These are phyloP conservation scores for Cystoderma amianthinum DNA, from an alignment of 768 basidiomycete species.

Conservation along the genomic window DNA sequence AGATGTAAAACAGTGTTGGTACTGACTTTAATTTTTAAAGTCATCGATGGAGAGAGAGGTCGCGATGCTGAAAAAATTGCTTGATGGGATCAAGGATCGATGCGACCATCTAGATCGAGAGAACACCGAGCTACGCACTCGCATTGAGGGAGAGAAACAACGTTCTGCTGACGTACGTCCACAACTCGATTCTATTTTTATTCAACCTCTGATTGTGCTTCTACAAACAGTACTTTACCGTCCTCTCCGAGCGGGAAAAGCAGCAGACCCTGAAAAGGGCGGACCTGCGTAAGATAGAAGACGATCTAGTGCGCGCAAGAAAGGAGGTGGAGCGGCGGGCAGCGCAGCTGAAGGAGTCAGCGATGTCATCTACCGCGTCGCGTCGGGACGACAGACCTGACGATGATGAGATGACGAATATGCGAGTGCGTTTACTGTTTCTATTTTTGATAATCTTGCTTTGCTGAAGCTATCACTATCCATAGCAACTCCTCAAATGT, in stretches of 20 bases:
- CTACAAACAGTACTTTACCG: conserved; percentile 5
- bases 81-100: conserved; percentile 16
- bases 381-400: conserved; percentile 19
- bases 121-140: conserved; percentile 20
- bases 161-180: conserved; percentile 31
- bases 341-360: conserved; percentile 36
- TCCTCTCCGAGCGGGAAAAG: conserved; percentile 27
- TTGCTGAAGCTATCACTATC: conserved; percentile 1
- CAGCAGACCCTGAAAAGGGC: conserved; percentile 20
- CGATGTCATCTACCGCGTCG: conserved; percentile 20
- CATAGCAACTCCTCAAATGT: conserved; percentile 77
- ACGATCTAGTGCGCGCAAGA: conserved; percentile 37
- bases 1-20: no score
- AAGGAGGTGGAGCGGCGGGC: conserved; percentile 46
- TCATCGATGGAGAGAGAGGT: conserved; percentile 38
- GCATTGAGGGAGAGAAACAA: conserved; percentile 30
- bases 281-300: conserved; percentile 38
- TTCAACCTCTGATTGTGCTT: not conserved
- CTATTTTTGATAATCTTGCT: not conserved
- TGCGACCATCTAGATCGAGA: conserved; percentile 22
- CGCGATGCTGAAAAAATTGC: conserved; percentile 18
- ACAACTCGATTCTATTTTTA: not conserved
- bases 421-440: conserved; percentile 41
- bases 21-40: no score
- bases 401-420: conserved; percentile 44